Evolutionary conservation across 305 asterid species (phyloP), one percentile per base, ranked within the genome.

Genomic region (Rubia balearica): DNA sequence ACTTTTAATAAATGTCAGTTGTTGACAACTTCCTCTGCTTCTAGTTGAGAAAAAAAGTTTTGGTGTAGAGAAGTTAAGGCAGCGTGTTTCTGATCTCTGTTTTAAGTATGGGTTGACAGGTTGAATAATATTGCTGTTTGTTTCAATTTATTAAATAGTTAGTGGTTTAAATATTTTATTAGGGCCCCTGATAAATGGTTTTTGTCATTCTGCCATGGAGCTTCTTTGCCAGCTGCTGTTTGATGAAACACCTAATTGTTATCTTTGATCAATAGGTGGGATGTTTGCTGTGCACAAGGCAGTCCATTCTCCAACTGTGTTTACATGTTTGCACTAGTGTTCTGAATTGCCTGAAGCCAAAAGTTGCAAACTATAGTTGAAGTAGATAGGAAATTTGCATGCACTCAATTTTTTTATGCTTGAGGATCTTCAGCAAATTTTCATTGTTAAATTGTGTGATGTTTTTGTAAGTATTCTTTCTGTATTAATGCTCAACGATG

Each of bases 21-120:
- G 40, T 16, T 43, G 21, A 19, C 36, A 10, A 42, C 19, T 65
- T 43, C 69, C 56, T 66, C 70, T 66, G 30, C 46, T 64, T n/a
- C 14, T 8, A 4, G 4, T 61, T 13, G 7, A 16, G 19, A 14
- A 53, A 64, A 17, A 0, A 40, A 38, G 21, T 64, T 33, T 6
- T 33, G 22, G 22, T 36, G 16, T 22, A 66, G 70, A 66, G 63
- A 33, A 49, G 62, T 49, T 11, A 51, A 49, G 43, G 17, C 46
- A 3, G 8, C n/a, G 2, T 19, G n/a, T 49, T 33, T 49, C 22
- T 51, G 21, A 49, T 43, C 11, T 10, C 38, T 9, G 41, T 43
- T 66, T 66, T 65, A 51, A 65, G 30, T 66, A 11, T 45, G 40
- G 33, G 61, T 14, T 30, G 46, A 51, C 19, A 7, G 30, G 7